A percentile compares a stretch with the other conserved stretches of the same genome.
Conservation (phyloP, 495 filamentous ascomycete genomes). For the Hypoxylon fragiforme region DNA sequence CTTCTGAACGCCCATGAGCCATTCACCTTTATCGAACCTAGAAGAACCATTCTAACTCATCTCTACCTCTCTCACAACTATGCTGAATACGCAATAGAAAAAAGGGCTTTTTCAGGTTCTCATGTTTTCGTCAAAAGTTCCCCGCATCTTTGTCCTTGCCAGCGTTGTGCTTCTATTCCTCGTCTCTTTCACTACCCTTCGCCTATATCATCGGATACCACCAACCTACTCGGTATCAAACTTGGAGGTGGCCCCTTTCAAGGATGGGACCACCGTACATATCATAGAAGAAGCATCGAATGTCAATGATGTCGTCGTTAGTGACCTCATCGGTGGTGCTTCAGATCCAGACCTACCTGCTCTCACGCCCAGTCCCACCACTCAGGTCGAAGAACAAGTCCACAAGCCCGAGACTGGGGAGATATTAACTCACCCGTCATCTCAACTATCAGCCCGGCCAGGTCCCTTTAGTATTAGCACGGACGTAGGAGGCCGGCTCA, state of each 20-base stretch:
- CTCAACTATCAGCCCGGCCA: neutral
- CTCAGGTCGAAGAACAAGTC: neutral
- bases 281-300: neutral
- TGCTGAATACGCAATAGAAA: slow-evolving; percentile 18
- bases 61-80: slow-evolving; percentile 6
- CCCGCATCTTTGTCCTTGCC: slow-evolving; percentile 28
- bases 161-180: slow-evolving; percentile 27
- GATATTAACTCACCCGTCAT: neutral
- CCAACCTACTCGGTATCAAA: slow-evolving; percentile 20
- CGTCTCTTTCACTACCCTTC: slow-evolving; percentile 29
- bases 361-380: neutral
- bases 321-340: neutral
- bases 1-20: neutral
- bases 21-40: neutral
- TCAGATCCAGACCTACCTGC: neutral
- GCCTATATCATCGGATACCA: slow-evolving; percentile 23
- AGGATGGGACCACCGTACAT: slow-evolving; percentile 18
- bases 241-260: slow-evolving; percentile 9
- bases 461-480: neutral
- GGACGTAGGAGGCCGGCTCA: neutral
- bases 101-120: slow-evolving; percentile 14
- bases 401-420: neutral
- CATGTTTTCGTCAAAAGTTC: slow-evolving; percentile 31
- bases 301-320: neutral
- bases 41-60: neutral